A percentile compares a stretch with the other conserved stretches of the same genome.
These are phyloP conservation scores for Phytopythium ostracodes DNA, from an alignment of 352 stramenopile species.

Conservation along the genomic window DNA sequence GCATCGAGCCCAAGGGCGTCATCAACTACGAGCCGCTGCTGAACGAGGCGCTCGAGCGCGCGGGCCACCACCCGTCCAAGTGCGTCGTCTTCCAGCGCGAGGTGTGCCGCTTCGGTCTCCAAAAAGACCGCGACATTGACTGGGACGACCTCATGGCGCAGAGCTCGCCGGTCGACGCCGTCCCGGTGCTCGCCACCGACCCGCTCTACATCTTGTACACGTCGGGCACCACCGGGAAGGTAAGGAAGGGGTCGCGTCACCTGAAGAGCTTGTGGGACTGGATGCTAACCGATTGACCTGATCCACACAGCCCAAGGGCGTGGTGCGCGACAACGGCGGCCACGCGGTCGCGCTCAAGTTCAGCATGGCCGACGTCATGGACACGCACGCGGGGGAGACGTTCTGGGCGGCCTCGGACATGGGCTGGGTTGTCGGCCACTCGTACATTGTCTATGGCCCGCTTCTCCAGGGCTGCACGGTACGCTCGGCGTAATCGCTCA, in stretches of 20 bases:
- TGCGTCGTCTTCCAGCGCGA: constrained; percentile 65
- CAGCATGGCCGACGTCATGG: constrained; percentile 77
- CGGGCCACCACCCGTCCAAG: constrained; percentile 34
- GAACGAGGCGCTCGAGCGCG: constrained; percentile 63
- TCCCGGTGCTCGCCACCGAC: constrained; percentile 50
- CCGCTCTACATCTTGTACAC: constrained; percentile 84
- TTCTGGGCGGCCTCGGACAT: constrained; percentile 87
- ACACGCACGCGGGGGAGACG: constrained; percentile 66
- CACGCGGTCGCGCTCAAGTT: constrained; percentile 87
- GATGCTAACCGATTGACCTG: background rate
- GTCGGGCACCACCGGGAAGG: constrained; percentile 61
- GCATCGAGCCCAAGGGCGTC: constrained; percentile 55
- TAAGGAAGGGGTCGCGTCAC: background rate
- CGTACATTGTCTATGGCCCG: constrained; percentile 87
- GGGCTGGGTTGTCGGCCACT: constrained; percentile 89
- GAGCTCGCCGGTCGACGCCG: constrained; percentile 29
- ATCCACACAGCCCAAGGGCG: constrained; percentile 52
- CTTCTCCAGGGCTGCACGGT: constrained; percentile 82
- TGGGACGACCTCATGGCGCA: constrained; percentile 51
- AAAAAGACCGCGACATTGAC: constrained; percentile 39
- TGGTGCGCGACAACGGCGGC: constrained; percentile 73
- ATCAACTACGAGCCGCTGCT: constrained; percentile 79
- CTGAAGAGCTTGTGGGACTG: background rate
- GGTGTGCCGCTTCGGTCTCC: constrained; percentile 39
- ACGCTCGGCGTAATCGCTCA: background rate